Base-by-base conservation (phyloP, 148 eudicot genomes). In the Camellia sinensis region DNA sequence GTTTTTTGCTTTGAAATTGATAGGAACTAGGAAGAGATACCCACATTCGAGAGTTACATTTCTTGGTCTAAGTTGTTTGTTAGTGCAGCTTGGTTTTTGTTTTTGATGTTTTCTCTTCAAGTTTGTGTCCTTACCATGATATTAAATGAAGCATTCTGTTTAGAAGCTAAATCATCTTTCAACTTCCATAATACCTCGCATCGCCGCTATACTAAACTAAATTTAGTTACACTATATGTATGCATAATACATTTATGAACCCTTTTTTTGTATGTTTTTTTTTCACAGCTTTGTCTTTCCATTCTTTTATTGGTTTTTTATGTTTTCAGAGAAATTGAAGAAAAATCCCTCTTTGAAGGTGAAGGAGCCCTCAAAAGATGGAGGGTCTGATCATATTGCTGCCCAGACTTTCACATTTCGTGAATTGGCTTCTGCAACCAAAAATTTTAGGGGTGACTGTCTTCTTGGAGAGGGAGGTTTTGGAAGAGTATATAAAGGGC, bases 401-500 rank as follows among this genome's bases (percentile, higher is more conserved):
- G 92, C 89, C 45, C 88, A 82, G 78, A 89, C 88, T 72, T 89
- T 89, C 62, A 76, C 86, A 43, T 88, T 88, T 62, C 88, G 86
- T 15, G 92, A 90, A 80, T 80, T 90, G 81, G 92, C 91, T 50
- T 78, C 80, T 37, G 91, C 92, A 0, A 87, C 92, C 6, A 87
- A 78, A 84, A 90, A 90, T 46, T 90, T 90, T 65, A 83, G 92
- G 68, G 75, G 84, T 10, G 89, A 90, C 53, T 86, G 77, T 82
- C 86, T 78, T 61, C 75, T 88, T 69, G 92, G 91, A n/a, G 91
- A 87, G 76, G 91, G 91, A 75, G 91, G 92, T 22, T 90, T 90
- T 74, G 92, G 92, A 37, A 83, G 89, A 86, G 92, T 90, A 52
- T 90, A 90, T 69, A 90, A 90, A 85, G 92, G 92, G 57, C 85